These are phyloP conservation scores for Chlorella ohadii DNA, from an alignment of 139 green algal species.

Conservation along the genomic window DNA sequence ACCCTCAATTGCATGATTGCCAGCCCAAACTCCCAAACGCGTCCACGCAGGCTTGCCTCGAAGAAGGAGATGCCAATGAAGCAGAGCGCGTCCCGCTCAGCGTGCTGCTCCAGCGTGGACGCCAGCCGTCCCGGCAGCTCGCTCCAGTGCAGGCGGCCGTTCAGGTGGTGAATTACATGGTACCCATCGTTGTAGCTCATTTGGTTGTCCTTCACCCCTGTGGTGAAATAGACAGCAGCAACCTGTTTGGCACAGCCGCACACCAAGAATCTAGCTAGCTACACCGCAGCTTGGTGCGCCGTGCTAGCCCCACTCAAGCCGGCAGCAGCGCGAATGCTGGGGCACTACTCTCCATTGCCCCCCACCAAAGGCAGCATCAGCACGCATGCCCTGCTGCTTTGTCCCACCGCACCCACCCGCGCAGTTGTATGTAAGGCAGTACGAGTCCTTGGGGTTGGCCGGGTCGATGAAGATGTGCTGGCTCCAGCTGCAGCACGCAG, in stretches of 20 bases:
- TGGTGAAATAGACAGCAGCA: too few species aligned
- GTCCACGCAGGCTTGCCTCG: conserved; percentile 65
- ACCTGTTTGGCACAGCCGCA: too few species aligned
- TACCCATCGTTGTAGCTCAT: conserved; percentile 93
- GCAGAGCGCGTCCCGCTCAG: conserved; percentile 62
- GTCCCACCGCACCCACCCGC: too few species aligned
- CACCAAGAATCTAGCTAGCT: too few species aligned
- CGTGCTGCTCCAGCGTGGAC: conserved; percentile 67
- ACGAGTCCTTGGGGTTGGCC: conserved; percentile 50
- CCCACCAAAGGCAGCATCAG: too few species aligned
- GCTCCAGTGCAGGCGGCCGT: conserved; percentile 87
- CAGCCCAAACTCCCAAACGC: too few species aligned
- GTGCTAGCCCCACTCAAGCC: too few species aligned
- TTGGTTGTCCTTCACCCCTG: conserved; percentile 74
- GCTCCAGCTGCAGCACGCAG: conserved; percentile 51
- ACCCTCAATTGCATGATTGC: not conserved
- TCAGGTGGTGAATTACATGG: conserved; percentile 91
- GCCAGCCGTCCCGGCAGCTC: conserved; percentile 74
- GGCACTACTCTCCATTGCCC: too few species aligned
- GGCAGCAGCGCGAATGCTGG: too few species aligned
- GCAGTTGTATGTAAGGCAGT: conserved; percentile 86
- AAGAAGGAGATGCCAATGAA: conserved; percentile 81
- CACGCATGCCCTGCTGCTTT: too few species aligned
- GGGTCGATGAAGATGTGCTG: conserved; percentile 92
- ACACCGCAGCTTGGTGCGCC: too few species aligned